Base-by-base conservation (phyloP, 164 flowering plant species). In the Vitis rotundifolia region DNA sequence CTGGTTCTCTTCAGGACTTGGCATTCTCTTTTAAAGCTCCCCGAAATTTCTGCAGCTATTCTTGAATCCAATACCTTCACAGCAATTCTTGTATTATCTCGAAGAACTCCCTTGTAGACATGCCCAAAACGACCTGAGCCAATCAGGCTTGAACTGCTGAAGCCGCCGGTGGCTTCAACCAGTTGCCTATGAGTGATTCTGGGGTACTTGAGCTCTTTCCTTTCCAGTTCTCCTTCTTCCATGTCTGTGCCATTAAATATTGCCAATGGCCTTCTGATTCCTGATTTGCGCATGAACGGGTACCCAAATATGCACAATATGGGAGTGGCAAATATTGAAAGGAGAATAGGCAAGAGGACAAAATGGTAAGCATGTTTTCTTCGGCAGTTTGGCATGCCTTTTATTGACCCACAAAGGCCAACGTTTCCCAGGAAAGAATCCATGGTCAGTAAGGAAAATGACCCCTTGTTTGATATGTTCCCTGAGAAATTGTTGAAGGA, bases 101-200 rank as follows among this genome's bases (percentile, higher is more conserved):
- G 68, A 12, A 92, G 90, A 49, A 77, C 64, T 58, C 97, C 98
- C 69, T 88, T 88, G 78, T 94, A 92, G n/a, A 94, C 97, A 19
- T 82, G 89, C 22, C 98, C 98, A 67, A 87, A 92, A 54, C 77
- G 72, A 16, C 97, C 98, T 48, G 97, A 84, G 37, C 98, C 98
- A 11, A 92, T 82, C 16, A 92, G 68, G 76, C 81, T 82, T 50
- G 97, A 86, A 7, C 74, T 54, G 29, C 77, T 77, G 78, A 94
- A 94, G 22, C 94, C 97, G 3, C 81, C 83, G 0, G 97, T 92
- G 22, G 98, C 98, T 80, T 92, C 91, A 12, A 77, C 59, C 11
- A 94, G 97, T 64, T 94, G 80, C 26, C 31, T 61, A 29, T 88
- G 86, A 48, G 96, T 86, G 19, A 94, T 83, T 78, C 79, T 86